Conservation (phyloP, 2,329 filamentous ascomycete genomes). For the Chalaropsis ovoidea region DNA sequence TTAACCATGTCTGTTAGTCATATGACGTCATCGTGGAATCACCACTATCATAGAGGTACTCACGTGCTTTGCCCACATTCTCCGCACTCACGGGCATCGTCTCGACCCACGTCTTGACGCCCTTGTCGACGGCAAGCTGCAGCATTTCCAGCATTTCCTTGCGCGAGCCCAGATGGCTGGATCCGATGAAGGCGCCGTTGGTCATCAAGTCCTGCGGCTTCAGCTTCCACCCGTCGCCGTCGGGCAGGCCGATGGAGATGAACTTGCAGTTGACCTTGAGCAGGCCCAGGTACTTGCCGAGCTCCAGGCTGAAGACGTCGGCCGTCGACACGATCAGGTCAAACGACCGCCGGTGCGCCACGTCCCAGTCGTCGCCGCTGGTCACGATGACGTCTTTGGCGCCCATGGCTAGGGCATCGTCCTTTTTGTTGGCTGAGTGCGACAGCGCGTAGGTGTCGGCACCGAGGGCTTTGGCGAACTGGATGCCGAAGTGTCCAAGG, state of each 20-base stretch:
- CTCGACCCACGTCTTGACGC: slow-evolving; percentile 60
- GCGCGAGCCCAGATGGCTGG: slow-evolving; percentile 60
- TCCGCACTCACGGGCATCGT: slow-evolving; percentile 62
- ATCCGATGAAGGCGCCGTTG: slow-evolving; percentile 65
- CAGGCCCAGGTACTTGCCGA: slow-evolving; percentile 62
- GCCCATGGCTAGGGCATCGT: slow-evolving; percentile 45
- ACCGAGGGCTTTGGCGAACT: slow-evolving; percentile 56
- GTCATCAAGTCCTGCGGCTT: slow-evolving; percentile 63
- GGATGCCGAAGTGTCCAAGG: slow-evolving; percentile 56
- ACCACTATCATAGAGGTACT: neutral
- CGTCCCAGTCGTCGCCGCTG: slow-evolving; percentile 43
- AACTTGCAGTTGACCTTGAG: slow-evolving; percentile 74
- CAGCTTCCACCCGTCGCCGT: slow-evolving; percentile 60
- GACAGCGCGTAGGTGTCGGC: slow-evolving; percentile 47
- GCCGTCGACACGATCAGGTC: slow-evolving; percentile 65
- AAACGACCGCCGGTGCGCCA: slow-evolving; percentile 46
- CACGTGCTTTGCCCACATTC: slow-evolving; percentile 34
- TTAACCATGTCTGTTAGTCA: slow-evolving; percentile 5
- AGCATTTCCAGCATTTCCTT: slow-evolving; percentile 63
- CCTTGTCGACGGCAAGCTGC: slow-evolving; percentile 58
- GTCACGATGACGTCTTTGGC: slow-evolving; percentile 49
- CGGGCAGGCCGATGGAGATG: slow-evolving; percentile 70
- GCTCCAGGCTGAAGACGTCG: slow-evolving; percentile 56
- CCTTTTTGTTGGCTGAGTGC: slow-evolving; percentile 45
- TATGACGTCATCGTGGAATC: neutral